Conservation (phyloP, 2,329 filamentous ascomycete genomes). For the Talaromyces pinophilus region DNA sequence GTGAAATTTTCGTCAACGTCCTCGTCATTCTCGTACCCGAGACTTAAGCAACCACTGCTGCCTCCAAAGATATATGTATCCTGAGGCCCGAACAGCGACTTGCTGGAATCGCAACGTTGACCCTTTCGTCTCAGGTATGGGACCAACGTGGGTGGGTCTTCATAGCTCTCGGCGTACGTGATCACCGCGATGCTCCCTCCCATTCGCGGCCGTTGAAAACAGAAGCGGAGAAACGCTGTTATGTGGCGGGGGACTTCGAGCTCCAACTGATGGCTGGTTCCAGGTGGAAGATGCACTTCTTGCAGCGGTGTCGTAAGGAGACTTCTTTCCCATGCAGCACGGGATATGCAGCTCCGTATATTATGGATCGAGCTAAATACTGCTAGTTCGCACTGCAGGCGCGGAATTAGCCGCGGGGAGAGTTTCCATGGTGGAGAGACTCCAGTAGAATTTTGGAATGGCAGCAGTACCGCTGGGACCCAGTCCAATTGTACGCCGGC, state of each 20-base stretch:
- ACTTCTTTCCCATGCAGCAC: not conserved
- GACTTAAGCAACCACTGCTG: not conserved
- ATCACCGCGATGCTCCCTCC: constrained; percentile 30
- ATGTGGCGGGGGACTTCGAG: constrained; percentile 8
- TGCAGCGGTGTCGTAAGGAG: not conserved
- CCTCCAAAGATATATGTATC: constrained; percentile 27
- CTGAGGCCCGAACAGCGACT: constrained; percentile 41
- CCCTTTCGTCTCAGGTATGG: constrained; percentile 45
- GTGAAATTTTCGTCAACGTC: constrained; percentile 35
- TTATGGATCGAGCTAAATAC: constrained; percentile 16
- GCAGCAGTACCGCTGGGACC: too few relatives aligned
- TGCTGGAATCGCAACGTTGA: constrained; percentile 37
- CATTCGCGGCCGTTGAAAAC: not conserved
- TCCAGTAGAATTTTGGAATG: too few relatives aligned
- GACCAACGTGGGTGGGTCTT: constrained; percentile 36
- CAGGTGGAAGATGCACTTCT: constrained; percentile 24
- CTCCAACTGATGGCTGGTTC: constrained; percentile 3
- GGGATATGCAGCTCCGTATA: not conserved
- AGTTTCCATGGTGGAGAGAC: too few relatives aligned
- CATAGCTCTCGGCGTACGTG: constrained; percentile 39
- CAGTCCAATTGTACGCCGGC: too few relatives aligned
- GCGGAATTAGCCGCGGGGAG: too few relatives aligned
- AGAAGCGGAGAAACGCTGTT: constrained; percentile 12
- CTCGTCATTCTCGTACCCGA: constrained; percentile 30
- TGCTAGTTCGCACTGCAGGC: too few relatives aligned